Evolutionary conservation across 768 basidiomycete species (phyloP), one percentile per base, ranked within the genome.

Genomic region (Lactifluus rugatus): DNA sequence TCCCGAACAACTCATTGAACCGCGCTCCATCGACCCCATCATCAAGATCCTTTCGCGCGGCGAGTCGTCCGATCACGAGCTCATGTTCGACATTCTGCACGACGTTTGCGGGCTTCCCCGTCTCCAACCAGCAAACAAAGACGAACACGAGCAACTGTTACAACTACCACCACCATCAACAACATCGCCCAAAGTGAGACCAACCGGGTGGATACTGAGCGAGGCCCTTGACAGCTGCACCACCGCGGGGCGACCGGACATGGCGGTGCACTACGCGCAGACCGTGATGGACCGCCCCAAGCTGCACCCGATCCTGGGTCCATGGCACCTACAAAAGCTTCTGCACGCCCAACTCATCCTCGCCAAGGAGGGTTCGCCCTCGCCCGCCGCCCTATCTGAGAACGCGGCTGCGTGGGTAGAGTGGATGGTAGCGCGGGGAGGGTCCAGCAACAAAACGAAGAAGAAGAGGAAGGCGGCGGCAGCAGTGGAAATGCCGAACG

Each of bases 31-130:
- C 36, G 69, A 77, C 9, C 68, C 80, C 19, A 74, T 81, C 19
- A 71, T 90, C 21, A 72, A 74, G 2, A 79, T 81, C 2, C 72
- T 92, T 32, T 70, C 78, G 1, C 75, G 73, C 23, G 87, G 87
- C 32, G 73, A 75, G 25, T 67, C 76, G 10, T 62, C 76, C 9
- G 88, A 92, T 65, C 80, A 83, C 56, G 72, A 78, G n/a, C 72
- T 87, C 48, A 87, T 83, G 1, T 79, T 89, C 63, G 75, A 81
- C 56, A 79, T 92, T 62, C 68, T 81, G 17, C 73, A 72, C 36
- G 78, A 87, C 19, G 82, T 82, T 66, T 79, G 82, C 48, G 85
- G 87, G 42, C 78, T 91, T 25, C 68, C 74, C 4, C 67, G 72
- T 53, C 78, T 21, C 42, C 42, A 1, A 11, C 5, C 21, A 21